A percentile compares a stretch with the other conserved stretches of the same genome.
Evolutionary conservation across 495 filamentous ascomycete species (phyloP).

Genomic region (Hypoxylon cercidicola): DNA sequence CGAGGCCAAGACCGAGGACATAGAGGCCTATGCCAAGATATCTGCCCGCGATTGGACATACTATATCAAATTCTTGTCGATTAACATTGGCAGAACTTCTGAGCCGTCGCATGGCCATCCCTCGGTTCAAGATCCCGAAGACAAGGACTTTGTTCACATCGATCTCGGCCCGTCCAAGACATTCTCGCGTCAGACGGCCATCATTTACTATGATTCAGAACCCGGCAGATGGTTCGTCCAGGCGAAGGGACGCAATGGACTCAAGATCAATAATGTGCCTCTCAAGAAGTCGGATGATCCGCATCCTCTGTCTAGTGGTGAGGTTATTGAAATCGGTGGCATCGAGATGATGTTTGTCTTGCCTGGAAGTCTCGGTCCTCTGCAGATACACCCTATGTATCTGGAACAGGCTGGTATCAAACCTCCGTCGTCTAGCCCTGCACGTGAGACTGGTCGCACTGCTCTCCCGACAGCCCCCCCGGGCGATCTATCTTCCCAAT

Average conservation of each 20-base stretch:
- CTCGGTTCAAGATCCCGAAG: slow-evolving; percentile 43
- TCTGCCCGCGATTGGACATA: slow-evolving; percentile 94
- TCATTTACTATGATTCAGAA: slow-evolving; percentile 81
- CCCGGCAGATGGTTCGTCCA: slow-evolving; percentile 78
- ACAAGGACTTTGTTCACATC: slow-evolving; percentile 74
- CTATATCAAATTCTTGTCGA: slow-evolving; percentile 80
- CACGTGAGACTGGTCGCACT: slow-evolving; percentile 45
- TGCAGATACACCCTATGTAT: slow-evolving; percentile 65
- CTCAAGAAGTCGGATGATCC: slow-evolving; percentile 65
- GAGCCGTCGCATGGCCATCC: slow-evolving; percentile 58
- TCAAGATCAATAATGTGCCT: slow-evolving; percentile 77
- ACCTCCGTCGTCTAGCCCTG: slow-evolving; percentile 35
- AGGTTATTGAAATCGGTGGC: slow-evolving; percentile 88
- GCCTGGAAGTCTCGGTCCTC: slow-evolving; percentile 67
- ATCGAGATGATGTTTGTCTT: slow-evolving; percentile 98
- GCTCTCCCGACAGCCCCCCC: slow-evolving; percentile 60
- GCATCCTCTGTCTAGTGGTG: slow-evolving; percentile 77
- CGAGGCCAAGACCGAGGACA: slow-evolving; percentile 75
- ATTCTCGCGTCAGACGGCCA: slow-evolving; percentile 87
- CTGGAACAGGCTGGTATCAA: slow-evolving; percentile 62
- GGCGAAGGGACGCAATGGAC: slow-evolving; percentile 90
- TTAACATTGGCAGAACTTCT: slow-evolving; percentile 86
- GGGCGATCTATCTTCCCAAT: slow-evolving; percentile 51
- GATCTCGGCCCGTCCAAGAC: slow-evolving; percentile 94
- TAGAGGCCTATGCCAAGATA: slow-evolving; percentile 93